These are phyloP conservation scores for Sporothrix brasiliensis DNA, from an alignment of 2,329 filamentous ascomycete species.

Conservation along the genomic window DNA sequence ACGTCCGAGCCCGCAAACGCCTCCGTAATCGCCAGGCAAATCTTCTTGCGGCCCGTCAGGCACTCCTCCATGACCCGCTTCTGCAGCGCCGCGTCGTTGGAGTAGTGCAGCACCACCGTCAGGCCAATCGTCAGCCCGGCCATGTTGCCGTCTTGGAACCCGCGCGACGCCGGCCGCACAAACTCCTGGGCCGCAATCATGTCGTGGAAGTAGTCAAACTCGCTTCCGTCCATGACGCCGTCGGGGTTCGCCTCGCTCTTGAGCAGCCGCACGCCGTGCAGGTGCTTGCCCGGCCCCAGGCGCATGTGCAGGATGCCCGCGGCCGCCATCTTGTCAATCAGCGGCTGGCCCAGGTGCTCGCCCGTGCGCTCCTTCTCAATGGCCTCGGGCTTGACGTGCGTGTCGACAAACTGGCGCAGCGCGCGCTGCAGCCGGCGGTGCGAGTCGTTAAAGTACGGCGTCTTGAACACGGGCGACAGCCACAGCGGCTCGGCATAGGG, in stretches of 20 bases:
- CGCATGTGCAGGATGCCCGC: conserved; percentile 78
- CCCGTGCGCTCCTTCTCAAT: conserved; percentile 75
- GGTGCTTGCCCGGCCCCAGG: conserved; percentile 78
- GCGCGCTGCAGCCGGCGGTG: conserved; percentile 70
- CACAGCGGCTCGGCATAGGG: conserved; percentile 86
- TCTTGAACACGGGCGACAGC: conserved; percentile 75
- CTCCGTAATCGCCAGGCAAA: conserved; percentile 85
- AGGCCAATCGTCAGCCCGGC: conserved; percentile 83
- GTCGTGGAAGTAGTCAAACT: conserved; percentile 89
- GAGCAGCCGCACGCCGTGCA: conserved; percentile 70
- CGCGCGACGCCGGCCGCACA: conserved; percentile 69
- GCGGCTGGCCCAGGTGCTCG: conserved; percentile 67
- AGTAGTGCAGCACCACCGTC: conserved; percentile 78
- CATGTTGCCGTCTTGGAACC: conserved; percentile 86
- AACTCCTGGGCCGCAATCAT: conserved; percentile 75
- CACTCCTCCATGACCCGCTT: conserved; percentile 71
- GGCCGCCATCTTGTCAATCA: conserved; percentile 78
- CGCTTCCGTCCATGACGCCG: conserved; percentile 72
- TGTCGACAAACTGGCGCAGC: conserved; percentile 72
- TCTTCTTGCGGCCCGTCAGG: conserved; percentile 80
- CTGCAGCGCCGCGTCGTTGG: conserved; percentile 67
- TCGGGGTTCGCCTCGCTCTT: conserved; percentile 40
- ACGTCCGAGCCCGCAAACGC: conserved; percentile 86
- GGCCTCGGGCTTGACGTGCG: conserved; percentile 72
- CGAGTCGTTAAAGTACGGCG: conserved; percentile 72